Percentiles rank a stretch among this genome's conserved stretches.
Conservation (phyloP, 108 stramenopile species). For the Fragilaria crotonensis region DNA sequence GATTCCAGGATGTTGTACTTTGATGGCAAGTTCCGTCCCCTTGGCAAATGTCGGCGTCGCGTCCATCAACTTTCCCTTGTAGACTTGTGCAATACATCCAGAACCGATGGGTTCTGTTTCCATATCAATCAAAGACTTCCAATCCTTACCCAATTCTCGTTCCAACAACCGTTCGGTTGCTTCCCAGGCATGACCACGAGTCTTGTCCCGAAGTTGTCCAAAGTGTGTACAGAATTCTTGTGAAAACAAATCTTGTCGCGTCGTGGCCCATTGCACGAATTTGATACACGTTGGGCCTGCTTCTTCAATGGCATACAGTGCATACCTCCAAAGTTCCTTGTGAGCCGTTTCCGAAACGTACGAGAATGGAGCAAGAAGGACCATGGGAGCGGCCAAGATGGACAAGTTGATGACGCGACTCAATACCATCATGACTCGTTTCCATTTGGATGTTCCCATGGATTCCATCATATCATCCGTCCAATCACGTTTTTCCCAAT, state of each 20-base stretch:
- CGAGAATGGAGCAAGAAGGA: conserved; percentile 32
- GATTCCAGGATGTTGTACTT: conserved; percentile 85
- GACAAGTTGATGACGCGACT: conserved; percentile 27
- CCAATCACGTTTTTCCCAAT: conserved; percentile 41
- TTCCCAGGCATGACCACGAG: conserved; percentile 64
- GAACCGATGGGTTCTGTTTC: conserved; percentile 65
- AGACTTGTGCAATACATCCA: conserved; percentile 89
- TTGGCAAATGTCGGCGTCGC: conserved; percentile 32
- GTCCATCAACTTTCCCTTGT: conserved; percentile 47
- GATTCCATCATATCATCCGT: conserved; percentile 38
- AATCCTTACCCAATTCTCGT: conserved; percentile 47
- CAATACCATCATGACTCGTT: conserved; percentile 33
- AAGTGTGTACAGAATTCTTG: conserved; percentile 78
- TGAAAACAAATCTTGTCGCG: conserved; percentile 82
- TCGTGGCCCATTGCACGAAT: conserved; percentile 86
- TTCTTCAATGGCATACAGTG: conserved; percentile 80
- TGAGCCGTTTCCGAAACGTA: conserved; percentile 15
- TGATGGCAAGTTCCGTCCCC: conserved; percentile 69
- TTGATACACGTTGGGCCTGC: conserved; percentile 91
- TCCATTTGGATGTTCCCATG: conserved; percentile 31
- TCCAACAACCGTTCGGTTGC: conserved; percentile 57
- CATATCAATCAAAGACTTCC: conserved; percentile 27
- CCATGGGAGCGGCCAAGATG: conserved; percentile 33
- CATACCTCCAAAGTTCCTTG: conserved; percentile 63
- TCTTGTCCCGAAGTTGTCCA: conserved; percentile 79